Evolutionary conservation across 2,329 filamentous ascomycete genomes (phyloP).

Genomic region (Cladosporium sp.): DNA sequence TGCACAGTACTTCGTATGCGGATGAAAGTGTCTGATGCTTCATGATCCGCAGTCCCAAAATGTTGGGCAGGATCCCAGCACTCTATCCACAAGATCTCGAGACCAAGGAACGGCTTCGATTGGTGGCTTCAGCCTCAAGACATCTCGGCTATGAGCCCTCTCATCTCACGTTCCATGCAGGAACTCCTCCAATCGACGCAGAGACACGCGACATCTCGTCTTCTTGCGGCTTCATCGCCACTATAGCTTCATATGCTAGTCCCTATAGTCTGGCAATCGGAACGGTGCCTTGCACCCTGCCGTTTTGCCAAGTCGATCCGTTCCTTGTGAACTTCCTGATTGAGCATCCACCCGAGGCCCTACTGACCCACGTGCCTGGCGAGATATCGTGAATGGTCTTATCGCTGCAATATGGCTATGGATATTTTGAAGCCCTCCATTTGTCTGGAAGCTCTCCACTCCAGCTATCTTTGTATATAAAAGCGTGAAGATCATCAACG

Average conservation of each 20-base stretch:
- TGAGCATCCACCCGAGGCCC: conserved; percentile 2
- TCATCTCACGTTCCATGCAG: no score
- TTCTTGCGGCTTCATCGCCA: no score
- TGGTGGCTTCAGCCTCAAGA: not conserved
- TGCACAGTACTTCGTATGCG: no score
- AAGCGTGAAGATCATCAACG: no score
- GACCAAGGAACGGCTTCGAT: not conserved
- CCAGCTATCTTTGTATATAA: not conserved
- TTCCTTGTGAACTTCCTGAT: conserved; percentile 9
- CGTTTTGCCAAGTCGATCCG: conserved; percentile 2
- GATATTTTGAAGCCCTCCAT: conserved; percentile 1
- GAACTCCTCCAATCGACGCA: not conserved
- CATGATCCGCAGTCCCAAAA: no score
- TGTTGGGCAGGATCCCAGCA: no score
- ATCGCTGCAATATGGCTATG: not conserved
- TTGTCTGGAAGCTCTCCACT: not conserved
- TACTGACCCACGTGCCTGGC: conserved; percentile 4
- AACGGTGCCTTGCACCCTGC: conserved; percentile 1
- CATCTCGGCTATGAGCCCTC: not conserved
- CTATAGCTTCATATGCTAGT: no score
- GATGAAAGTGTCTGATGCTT: no score
- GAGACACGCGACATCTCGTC: no score
- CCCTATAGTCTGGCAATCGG: no score
- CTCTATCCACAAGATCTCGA: no score
- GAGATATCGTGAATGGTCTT: conserved; percentile 12